phyloP scores from a whole-genome alignment of 345 rosid genomes.

The Rhizophora apiculata region DNA sequence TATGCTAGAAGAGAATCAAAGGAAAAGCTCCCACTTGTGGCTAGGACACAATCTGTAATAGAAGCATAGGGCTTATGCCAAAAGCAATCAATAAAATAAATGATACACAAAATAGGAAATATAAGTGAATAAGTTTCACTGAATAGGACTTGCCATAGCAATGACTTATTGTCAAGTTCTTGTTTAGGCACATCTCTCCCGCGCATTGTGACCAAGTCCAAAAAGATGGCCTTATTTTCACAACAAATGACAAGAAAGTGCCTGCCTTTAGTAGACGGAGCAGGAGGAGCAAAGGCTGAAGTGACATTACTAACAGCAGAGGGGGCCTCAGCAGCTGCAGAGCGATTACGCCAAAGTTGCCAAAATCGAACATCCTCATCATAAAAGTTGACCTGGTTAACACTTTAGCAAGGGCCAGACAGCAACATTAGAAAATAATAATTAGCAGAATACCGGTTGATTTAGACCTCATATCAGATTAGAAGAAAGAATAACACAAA shows the following conservation, averaged over 20 bases:
- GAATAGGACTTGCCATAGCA: slow-evolving; percentile 62
- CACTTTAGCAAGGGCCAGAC: slow-evolving; percentile 36
- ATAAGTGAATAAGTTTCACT: not conserved
- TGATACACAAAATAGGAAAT: not conserved
- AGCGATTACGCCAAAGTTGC: slow-evolving; percentile 92
- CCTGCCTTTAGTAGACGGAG: slow-evolving; percentile 86
- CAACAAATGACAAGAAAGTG: slow-evolving; percentile 97
- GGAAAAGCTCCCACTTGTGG: no score
- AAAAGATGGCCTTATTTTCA: slow-evolving; percentile 88
- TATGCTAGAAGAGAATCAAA: no score
- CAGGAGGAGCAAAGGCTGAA: slow-evolving; percentile 73
- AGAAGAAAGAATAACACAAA: not conserved
- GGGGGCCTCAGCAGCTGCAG: slow-evolving; percentile 96
- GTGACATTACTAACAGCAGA: slow-evolving; percentile 79
- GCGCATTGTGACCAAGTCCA: slow-evolving; percentile 97
- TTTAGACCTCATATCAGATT: no score
- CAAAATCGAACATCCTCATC: slow-evolving; percentile 95
- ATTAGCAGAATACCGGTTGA: not conserved
- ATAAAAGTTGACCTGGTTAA: slow-evolving; percentile 90
- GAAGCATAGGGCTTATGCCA: not conserved
- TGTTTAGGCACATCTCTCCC: slow-evolving; percentile 97
- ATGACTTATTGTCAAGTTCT: slow-evolving; percentile 90
- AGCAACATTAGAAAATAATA: no score
- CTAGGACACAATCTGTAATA: no score
- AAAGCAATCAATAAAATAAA: not conserved